Conservation (phyloP, 2,329 filamentous ascomycete species). For the Ophiostoma perfectum region DNA sequence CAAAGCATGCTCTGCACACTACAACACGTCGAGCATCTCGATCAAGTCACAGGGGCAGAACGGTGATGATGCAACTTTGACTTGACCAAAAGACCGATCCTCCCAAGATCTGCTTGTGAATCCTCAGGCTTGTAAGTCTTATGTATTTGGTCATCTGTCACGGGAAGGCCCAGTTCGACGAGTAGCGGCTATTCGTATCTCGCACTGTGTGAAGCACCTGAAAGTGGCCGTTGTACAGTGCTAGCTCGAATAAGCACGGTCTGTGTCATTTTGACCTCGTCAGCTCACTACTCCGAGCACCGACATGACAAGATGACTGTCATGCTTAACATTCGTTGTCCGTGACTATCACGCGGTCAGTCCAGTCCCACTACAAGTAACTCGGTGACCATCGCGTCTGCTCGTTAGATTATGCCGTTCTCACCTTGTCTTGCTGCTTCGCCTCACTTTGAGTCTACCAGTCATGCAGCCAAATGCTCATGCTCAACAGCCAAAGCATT, state of each 20-base stretch:
- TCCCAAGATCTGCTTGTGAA: no score
- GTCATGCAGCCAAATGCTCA: not conserved
- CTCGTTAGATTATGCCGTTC: not conserved
- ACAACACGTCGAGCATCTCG: not conserved
- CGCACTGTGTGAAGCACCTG: not conserved
- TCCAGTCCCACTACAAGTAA: not conserved
- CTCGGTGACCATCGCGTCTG: not conserved
- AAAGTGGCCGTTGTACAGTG: not conserved
- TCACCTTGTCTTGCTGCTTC: not conserved
- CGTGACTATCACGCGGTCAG: not conserved
- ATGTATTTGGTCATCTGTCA: no score
- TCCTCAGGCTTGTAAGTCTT: no score
- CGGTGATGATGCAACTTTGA: not conserved
- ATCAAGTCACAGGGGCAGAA: not conserved
- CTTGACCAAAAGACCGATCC: not conserved
- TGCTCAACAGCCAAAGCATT: no score
- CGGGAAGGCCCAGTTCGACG: no score
- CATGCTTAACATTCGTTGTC: not conserved
- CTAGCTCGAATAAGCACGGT: not conserved
- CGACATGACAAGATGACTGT: not conserved
- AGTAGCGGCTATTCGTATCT: no score
- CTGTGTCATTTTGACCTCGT: not conserved
- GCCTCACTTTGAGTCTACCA: not conserved
- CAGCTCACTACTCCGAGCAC: not conserved
- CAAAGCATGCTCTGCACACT: not conserved